Percentiles rank a stretch among this genome's conserved stretches.
Evolutionary conservation across 1,284 basidiomycete species (phyloP).

Genomic region (Puccinia coronata): DNA sequence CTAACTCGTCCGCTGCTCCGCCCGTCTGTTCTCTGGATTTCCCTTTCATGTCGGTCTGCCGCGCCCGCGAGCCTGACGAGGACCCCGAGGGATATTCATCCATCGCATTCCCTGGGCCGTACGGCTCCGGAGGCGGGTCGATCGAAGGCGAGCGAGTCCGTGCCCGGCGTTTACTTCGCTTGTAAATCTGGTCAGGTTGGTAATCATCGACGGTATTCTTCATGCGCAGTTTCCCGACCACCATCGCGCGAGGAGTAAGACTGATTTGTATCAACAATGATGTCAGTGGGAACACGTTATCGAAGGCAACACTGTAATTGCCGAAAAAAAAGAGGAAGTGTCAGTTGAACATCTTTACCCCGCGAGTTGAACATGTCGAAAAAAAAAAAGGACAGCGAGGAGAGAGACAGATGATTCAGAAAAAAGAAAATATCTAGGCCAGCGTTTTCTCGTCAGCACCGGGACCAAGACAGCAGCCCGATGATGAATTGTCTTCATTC

Average conservation of each 20-base stretch:
- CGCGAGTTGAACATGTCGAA: neutral
- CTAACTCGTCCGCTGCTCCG: slow-evolving; percentile 22
- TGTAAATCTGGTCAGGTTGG: neutral
- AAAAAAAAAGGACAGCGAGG: too few relatives aligned
- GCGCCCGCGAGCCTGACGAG: slow-evolving; percentile 18
- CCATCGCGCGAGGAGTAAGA: slow-evolving; percentile 23
- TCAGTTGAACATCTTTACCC: neutral
- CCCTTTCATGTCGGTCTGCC: slow-evolving; percentile 18
- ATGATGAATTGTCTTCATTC: neutral
- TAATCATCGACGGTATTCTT: slow-evolving; percentile 23
- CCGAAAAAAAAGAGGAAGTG: neutral
- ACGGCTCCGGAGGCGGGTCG: slow-evolving; percentile 21
- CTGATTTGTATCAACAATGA: neutral
- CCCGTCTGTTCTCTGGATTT: slow-evolving; percentile 1
- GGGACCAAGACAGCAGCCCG: slow-evolving; percentile 24
- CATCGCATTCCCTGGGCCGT: neutral
- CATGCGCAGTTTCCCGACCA: slow-evolving; percentile 39
- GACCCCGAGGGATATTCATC: slow-evolving; percentile 16
- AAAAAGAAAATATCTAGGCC: slow-evolving; percentile 1
- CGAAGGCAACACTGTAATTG: neutral
- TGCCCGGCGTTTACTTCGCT: slow-evolving; percentile 9
- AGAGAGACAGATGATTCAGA: slow-evolving; percentile 9
- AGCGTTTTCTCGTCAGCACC: slow-evolving; percentile 28
- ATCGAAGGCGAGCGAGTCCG: slow-evolving; percentile 46
- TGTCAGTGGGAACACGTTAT: neutral